These are phyloP conservation scores for Aspergillus sp. DNA, from an alignment of 2,329 filamentous ascomycete species.

Conservation along the genomic window DNA sequence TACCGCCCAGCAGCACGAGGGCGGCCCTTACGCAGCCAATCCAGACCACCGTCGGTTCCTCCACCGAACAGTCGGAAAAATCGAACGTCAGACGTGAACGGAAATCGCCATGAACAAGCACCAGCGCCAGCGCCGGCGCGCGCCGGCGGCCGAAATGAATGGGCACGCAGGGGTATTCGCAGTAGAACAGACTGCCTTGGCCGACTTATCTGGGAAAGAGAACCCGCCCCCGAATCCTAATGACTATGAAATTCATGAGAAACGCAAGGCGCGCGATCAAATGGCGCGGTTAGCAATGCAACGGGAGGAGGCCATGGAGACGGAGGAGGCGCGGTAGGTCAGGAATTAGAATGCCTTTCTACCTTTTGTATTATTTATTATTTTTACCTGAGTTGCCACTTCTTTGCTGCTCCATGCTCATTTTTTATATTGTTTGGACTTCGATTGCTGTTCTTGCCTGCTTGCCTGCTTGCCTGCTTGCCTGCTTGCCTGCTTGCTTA, in stretches of 20 bases:
- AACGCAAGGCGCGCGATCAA: slow-evolving; percentile 26
- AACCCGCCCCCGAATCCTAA: slow-evolving; percentile 2
- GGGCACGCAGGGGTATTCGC: not conserved
- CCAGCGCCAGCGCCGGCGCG: not conserved
- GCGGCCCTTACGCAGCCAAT: slow-evolving; percentile 11
- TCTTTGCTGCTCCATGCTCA: not conserved
- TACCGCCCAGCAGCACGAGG: slow-evolving; percentile 6
- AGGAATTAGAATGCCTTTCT: slow-evolving; percentile 11
- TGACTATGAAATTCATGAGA: slow-evolving; percentile 13
- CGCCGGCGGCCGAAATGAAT: not conserved
- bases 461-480: no score
- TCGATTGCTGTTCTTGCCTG: not conserved
- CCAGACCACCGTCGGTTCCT: slow-evolving; percentile 6
- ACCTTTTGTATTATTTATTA: slow-evolving; percentile 9
- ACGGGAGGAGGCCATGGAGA: slow-evolving; percentile 33
- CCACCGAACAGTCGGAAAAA: not conserved
- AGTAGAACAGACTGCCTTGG: no score
- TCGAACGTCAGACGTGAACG: not conserved
- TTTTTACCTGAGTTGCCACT: not conserved
- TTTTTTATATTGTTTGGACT: not conserved
- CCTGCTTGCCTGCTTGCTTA: not conserved
- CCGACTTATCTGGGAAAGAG: slow-evolving; percentile 7
- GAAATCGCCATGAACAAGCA: not conserved
- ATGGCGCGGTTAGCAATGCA: slow-evolving; percentile 31
- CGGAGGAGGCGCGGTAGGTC: slow-evolving; percentile 16